Base-by-base conservation (phyloP, 2,329 filamentous ascomycete species). In the Dendrostoma leiphaemia region DNA sequence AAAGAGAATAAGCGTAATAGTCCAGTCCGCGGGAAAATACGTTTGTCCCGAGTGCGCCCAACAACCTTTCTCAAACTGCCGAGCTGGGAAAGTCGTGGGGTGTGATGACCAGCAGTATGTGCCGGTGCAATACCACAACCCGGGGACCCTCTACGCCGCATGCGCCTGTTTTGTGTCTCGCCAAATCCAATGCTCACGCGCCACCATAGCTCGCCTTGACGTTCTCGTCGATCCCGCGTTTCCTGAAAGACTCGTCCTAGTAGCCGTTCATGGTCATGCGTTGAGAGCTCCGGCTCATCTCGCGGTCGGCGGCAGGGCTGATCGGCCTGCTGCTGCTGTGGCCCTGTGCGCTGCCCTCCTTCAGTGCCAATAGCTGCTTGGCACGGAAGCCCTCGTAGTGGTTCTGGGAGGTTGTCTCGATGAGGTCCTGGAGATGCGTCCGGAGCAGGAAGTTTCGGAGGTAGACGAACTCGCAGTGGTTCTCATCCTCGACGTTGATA, bases 331-430 rank as follows among this genome's bases (percentile, higher is more conserved):
- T 94, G 79, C 90, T 94, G 62, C 87, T 84, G 64, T 85, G 78
- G 62, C 86, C 89, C 62, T 91, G 89, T 64, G 91, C 90, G 69
- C 90, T 96, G 82, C 89, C 96, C 81, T 99, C 94, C 85, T 97
- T 99, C 71, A 99, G 83, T 55, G 94, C 94, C 69, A 99, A 79
- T 67, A 99, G 81, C 77, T 99, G 94, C 86, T 99, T 99, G 67
- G 94, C 92, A 75, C 94, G 92, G 92, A 99, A 99, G 57, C 91
- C 96, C 82, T 99, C 94, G 82, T 99, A 99, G 83, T 99, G 94
- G 75, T 97, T 99, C 81, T 99, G 94, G 64, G 92, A 97, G 45
- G 94, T 99, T 29, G 94, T 99, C 79, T 99, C 94, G 74, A 99
- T 97, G 63, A 99, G 85, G 69, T 99, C 94, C 81, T 99, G 94